phyloP scores from a whole-genome alignment of 495 filamentous ascomycete species.

The Xylaria acuta region DNA sequence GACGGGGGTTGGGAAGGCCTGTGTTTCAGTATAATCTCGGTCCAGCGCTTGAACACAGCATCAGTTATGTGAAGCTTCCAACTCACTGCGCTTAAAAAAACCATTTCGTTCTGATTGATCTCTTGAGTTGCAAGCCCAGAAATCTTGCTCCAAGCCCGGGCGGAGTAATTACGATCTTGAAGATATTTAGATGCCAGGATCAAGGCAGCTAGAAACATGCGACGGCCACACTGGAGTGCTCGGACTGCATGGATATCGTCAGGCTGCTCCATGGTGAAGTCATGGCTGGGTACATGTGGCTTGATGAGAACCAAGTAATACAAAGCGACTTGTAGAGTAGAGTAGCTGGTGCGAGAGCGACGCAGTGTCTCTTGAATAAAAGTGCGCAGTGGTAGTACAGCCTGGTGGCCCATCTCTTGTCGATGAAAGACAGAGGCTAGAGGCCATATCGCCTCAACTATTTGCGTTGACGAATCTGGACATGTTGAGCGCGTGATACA shows the following conservation, averaged over 20 bases:
- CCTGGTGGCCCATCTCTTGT: slow-evolving; percentile 63
- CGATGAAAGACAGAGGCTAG: slow-evolving; percentile 66
- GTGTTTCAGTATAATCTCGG: slow-evolving; percentile 85
- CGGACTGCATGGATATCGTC: slow-evolving; percentile 74
- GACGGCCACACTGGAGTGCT: slow-evolving; percentile 92
- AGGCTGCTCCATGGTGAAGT: slow-evolving; percentile 86
- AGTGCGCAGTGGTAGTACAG: slow-evolving; percentile 86
- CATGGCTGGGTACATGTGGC: slow-evolving; percentile 79
- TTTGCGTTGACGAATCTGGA: slow-evolving; percentile 94
- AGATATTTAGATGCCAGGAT: slow-evolving; percentile 97
- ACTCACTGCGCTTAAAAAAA: slow-evolving; percentile 85
- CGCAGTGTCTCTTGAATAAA: slow-evolving; percentile 98
- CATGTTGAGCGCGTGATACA: slow-evolving; percentile 35
- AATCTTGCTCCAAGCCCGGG: slow-evolving; percentile 97
- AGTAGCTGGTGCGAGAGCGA: slow-evolving; percentile 94
- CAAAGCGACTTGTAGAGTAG: slow-evolving; percentile 92
- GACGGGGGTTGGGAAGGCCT: slow-evolving; percentile 72
- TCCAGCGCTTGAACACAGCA: slow-evolving; percentile 86
- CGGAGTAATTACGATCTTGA: slow-evolving; percentile 97
- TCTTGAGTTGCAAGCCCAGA: slow-evolving; percentile 87
- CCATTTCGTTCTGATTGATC: slow-evolving; percentile 96
- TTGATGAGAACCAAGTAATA: slow-evolving; percentile 97
- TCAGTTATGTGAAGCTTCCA: slow-evolving; percentile 96
- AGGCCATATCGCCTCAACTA: slow-evolving; percentile 98
- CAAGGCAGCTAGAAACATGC: slow-evolving; percentile 94